Evolutionary conservation across 345 rosid species (phyloP).

Genomic region (Salix purpurea): DNA sequence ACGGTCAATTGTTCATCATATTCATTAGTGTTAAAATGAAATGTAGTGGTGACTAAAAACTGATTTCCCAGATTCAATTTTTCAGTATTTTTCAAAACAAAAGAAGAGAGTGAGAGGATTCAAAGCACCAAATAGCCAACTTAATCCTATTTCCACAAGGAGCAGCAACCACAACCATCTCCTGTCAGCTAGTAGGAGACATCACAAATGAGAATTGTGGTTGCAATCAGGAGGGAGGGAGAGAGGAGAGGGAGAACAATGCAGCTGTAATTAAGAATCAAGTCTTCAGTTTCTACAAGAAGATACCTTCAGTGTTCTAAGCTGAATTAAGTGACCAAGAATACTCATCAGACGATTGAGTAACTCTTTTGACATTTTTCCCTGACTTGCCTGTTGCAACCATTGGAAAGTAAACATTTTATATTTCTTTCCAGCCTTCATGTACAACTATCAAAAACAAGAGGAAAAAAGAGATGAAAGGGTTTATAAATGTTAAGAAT

Average conservation of each 20-base stretch:
- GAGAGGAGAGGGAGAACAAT: not conserved
- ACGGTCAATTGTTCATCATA: not conserved
- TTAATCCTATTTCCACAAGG: not conserved
- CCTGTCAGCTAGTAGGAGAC: not conserved
- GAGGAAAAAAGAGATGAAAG: not conserved
- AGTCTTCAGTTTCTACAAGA: not conserved
- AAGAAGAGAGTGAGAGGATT: not conserved
- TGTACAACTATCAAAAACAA: not conserved
- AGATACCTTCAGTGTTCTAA: slow-evolving; percentile 88
- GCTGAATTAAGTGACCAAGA: slow-evolving; percentile 87
- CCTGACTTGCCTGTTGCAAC: slow-evolving; percentile 68
- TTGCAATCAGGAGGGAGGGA: not conserved
- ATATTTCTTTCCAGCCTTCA: slow-evolving; percentile 10
- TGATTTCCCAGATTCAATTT: not conserved
- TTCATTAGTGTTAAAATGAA: not conserved
- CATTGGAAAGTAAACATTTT: slow-evolving; percentile 8
- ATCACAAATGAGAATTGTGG: not conserved
- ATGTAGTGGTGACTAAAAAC: not conserved
- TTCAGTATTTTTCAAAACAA: not conserved
- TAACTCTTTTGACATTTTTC: slow-evolving; percentile 71
- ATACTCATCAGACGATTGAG: slow-evolving; percentile 78
- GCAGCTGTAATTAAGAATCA: not conserved
- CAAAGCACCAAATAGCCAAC: not conserved
- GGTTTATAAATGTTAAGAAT: not conserved
- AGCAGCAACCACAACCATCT: not conserved